Evolutionary conservation across 768 basidiomycete species (phyloP).

Genomic region (Leucosporidium creatinivorum): DNA sequence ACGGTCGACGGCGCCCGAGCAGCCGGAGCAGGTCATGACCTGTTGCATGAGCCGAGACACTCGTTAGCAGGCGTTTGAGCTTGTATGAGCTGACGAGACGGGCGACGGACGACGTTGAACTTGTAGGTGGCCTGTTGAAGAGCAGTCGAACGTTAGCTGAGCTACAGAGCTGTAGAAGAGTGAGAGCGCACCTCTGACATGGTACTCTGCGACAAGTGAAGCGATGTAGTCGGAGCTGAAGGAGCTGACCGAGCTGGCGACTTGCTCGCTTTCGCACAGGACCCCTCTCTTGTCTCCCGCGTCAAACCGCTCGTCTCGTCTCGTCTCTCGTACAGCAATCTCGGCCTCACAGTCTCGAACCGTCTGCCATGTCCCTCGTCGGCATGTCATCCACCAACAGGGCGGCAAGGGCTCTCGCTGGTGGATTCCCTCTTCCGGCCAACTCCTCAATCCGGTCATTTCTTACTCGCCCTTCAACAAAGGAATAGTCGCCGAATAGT

Average conservation of each 20-base stretch:
- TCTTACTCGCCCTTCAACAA: too few relatives aligned
- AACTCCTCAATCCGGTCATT: too few relatives aligned
- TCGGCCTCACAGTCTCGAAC: too few relatives aligned
- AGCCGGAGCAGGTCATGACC: conserved; percentile 56
- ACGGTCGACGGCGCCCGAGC: conserved; percentile 71
- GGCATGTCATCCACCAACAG: too few relatives aligned
- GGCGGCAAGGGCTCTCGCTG: too few relatives aligned
- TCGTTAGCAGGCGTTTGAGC: not conserved
- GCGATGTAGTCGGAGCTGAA: not conserved
- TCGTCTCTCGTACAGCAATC: too few relatives aligned
- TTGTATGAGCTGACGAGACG: not conserved
- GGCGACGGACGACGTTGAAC: conserved; percentile 24
- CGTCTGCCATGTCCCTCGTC: too few relatives aligned
- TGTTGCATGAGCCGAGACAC: not conserved
- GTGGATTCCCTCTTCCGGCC: too few relatives aligned
- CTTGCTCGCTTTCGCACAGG: too few relatives aligned
- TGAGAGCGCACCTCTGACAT: not conserved
- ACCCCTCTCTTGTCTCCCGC: not conserved
- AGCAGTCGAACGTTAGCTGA: not conserved
- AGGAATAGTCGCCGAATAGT: too few relatives aligned
- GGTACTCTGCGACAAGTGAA: not conserved
- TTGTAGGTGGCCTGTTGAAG: conserved; percentile 17
- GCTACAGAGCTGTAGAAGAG: not conserved
- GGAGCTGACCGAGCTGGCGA: not conserved
- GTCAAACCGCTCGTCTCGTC: not conserved